These are phyloP conservation scores for Vanderwaltozyma verrucispora DNA, from an alignment of 805 yeast species.

Conservation along the genomic window DNA sequence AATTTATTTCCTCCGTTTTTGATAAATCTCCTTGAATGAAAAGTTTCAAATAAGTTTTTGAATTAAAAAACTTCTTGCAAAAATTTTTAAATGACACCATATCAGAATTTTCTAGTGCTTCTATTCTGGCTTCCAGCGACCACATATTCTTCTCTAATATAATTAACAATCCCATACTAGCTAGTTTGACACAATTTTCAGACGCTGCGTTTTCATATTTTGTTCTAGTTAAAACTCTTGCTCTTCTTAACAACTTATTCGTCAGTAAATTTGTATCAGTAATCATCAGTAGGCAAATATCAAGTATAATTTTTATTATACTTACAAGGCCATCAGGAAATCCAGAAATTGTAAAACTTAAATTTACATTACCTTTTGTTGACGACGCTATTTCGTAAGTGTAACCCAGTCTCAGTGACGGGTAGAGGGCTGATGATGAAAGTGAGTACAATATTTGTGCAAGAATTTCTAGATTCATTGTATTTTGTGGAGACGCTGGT, in stretches of 20 bases:
- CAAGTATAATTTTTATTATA: constrained; percentile 29
- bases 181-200: constrained; percentile 37
- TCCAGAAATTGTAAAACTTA: constrained; percentile 47
- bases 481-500: constrained; percentile 28
- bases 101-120: constrained; percentile 43
- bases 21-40: constrained; percentile 43
- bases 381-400: constrained; percentile 49
- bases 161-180: constrained; percentile 40
- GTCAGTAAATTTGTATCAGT: constrained; percentile 7
- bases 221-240: constrained; percentile 38
- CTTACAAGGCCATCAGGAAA: constrained; percentile 31
- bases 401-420: constrained; percentile 44
- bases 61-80: constrained; percentile 15
- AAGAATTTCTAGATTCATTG: constrained; percentile 45
- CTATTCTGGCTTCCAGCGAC: constrained; percentile 44
- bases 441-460: constrained; percentile 36
- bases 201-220: constrained; percentile 36
- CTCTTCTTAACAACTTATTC: constrained; percentile 34
- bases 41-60: constrained; percentile 26
- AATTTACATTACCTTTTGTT: constrained; percentile 41
- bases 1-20: constrained; percentile 17
- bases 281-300: constrained; percentile 23
- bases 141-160: constrained; percentile 48
- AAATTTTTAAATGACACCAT: constrained; percentile 27
- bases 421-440: constrained; percentile 37